A percentile compares a stretch with the other conserved stretches of the same genome.
These are phyloP conservation scores for Malassezia yamatoensis DNA, from an alignment of 1,284 basidiomycete species.

Conservation along the genomic window DNA sequence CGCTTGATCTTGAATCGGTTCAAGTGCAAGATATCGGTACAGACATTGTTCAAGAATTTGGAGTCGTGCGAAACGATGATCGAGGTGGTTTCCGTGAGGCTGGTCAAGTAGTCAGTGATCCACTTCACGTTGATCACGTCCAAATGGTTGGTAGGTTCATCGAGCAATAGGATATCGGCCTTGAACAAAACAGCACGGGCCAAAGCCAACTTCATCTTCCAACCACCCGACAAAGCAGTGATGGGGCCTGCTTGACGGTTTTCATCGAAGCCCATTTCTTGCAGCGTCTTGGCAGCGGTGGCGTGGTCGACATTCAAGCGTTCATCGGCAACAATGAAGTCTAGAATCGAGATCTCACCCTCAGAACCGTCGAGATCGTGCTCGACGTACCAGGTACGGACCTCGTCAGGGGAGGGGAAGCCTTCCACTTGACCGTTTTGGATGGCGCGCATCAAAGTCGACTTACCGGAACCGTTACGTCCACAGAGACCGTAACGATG, in stretches of 20 bases:
- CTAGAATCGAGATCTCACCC: slow-evolving; percentile 44
- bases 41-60: slow-evolving; percentile 46
- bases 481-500: slow-evolving; percentile 49
- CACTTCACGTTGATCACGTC: slow-evolving; percentile 48
- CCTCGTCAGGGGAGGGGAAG: slow-evolving; percentile 48
- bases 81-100: slow-evolving; percentile 36
- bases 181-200: slow-evolving; percentile 48
- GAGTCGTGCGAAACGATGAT: slow-evolving; percentile 49
- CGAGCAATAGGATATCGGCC: slow-evolving; percentile 48
- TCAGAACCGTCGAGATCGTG: slow-evolving; percentile 48
- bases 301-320: slow-evolving; percentile 38
- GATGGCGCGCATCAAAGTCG: slow-evolving; percentile 48
- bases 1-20: slow-evolving; percentile 49
- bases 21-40: slow-evolving; percentile 48
- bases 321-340: slow-evolving; percentile 44
- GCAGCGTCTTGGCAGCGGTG: slow-evolving; percentile 36
- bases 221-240: slow-evolving; percentile 47
- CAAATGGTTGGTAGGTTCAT: slow-evolving; percentile 49
- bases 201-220: slow-evolving; percentile 49
- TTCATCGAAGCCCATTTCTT: slow-evolving; percentile 48
- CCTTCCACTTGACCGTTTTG: slow-evolving; percentile 49
- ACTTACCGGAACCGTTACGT: slow-evolving; percentile 48
- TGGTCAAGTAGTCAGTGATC: slow-evolving; percentile 46
- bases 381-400: slow-evolving; percentile 49
- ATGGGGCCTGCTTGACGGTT: slow-evolving; percentile 43